Evolutionary conservation across 306 rosid species (phyloP).

Genomic region (Quercus aquifolioides): DNA sequence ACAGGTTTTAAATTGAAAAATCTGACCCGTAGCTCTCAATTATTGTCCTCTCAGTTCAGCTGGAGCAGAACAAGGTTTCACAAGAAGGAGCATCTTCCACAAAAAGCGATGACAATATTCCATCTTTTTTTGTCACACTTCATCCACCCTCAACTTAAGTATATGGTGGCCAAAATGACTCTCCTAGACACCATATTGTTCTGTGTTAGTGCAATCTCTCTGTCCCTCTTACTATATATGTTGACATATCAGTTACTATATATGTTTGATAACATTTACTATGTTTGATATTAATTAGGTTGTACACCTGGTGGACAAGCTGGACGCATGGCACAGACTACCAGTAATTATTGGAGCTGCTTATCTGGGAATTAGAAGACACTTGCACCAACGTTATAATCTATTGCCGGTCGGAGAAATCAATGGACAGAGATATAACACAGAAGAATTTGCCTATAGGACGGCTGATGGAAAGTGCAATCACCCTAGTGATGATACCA

Average conservation of each 20-base stretch:
- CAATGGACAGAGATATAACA: conserved; percentile 42
- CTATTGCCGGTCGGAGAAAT: conserved; percentile 44
- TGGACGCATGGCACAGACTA: conserved; percentile 60
- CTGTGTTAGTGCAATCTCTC: conserved; percentile 32
- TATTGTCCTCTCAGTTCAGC: too few relatives aligned
- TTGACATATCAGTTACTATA: too few relatives aligned
- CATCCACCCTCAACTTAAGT: conserved; percentile 54
- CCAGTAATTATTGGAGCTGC: conserved; percentile 60
- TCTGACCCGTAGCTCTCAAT: too few relatives aligned
- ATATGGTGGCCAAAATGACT: conserved; percentile 50
- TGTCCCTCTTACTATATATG: neutral
- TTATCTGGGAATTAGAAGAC: conserved; percentile 69
- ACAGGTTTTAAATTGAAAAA: too few relatives aligned
- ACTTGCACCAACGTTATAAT: conserved; percentile 65
- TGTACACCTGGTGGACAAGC: conserved; percentile 60
- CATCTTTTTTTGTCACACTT: conserved; percentile 39
- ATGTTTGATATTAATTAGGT: conserved; percentile 27
- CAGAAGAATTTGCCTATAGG: conserved; percentile 30
- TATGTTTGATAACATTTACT: too few relatives aligned
- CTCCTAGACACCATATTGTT: conserved; percentile 51
- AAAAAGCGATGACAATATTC: neutral
- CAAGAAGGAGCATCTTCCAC: neutral
- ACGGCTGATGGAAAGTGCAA: conserved; percentile 66
- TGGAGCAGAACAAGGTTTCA: too few relatives aligned
- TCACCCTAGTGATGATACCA: conserved; percentile 42